phyloP scores from a whole-genome alignment of 305 asterid genomes.

The Rubia occidens region DNA sequence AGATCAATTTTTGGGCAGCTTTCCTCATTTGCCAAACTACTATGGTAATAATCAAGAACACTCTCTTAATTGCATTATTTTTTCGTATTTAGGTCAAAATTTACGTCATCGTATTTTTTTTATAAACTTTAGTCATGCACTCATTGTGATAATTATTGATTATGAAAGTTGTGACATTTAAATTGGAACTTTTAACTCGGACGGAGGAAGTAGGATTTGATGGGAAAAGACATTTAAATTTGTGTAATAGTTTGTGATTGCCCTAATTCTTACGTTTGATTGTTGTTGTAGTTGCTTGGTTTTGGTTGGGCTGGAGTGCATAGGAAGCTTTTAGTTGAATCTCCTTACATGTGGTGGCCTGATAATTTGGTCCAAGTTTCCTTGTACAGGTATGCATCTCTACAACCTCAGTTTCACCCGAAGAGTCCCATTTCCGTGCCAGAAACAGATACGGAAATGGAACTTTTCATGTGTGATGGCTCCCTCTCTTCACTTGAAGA shows the following conservation, averaged over 20 bases:
- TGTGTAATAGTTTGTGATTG: not conserved
- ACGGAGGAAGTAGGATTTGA: no score
- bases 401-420: not conserved
- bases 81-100: no score
- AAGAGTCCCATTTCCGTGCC: not conserved
- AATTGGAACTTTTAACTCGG: no score
- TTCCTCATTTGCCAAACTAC: conserved; percentile 47
- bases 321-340: conserved; percentile 43
- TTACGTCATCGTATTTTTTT: no score
- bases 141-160: no score
- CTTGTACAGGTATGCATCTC: conserved; percentile 38
- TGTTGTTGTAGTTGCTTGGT: conserved; percentile 44
- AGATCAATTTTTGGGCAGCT: conserved; percentile 33
- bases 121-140: no score
- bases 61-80: no score
- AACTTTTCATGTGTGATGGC: no score
- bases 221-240: no score
- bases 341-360: conserved; percentile 82
- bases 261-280: not conserved
- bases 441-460: not conserved
- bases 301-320: conserved; percentile 71
- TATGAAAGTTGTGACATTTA: no score
- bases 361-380: conserved; percentile 47
- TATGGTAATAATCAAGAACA: conserved; percentile 26
- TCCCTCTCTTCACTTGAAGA: not conserved